Conservation (phyloP, 2,329 filamentous ascomycete species). For the Penicillium sp. region DNA sequence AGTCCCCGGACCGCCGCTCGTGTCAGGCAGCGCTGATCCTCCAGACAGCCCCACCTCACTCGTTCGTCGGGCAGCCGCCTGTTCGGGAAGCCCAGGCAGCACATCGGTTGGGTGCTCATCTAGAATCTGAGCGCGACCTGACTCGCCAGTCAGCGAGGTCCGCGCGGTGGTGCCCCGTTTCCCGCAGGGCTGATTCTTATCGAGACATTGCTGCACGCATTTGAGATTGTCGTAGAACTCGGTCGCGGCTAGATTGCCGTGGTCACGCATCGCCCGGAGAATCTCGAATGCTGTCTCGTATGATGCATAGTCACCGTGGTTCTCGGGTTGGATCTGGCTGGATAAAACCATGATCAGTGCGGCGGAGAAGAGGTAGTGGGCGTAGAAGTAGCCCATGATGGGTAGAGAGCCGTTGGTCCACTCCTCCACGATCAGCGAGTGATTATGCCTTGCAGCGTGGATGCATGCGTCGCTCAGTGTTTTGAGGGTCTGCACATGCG, state of each 20-base stretch:
- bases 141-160: neutral
- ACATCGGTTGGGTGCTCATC: neutral
- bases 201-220: slow-evolving; percentile 17
- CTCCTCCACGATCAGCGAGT: slow-evolving; percentile 33
- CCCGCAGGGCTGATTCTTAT: neutral
- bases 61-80: neutral
- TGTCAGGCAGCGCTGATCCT: slow-evolving; percentile 6
- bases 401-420: slow-evolving; percentile 38
- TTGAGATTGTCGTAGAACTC: slow-evolving; percentile 33
- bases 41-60: neutral
- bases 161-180: neutral
- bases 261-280: slow-evolving; percentile 28
- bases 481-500: slow-evolving; percentile 26
- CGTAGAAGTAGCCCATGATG: slow-evolving; percentile 38
- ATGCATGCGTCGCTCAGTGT: slow-evolving; percentile 37
- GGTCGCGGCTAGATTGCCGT: slow-evolving; percentile 33
- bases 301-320: slow-evolving; percentile 21
- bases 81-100: neutral
- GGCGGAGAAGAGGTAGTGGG: slow-evolving; percentile 38
- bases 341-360: slow-evolving; percentile 35
- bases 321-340: slow-evolving; percentile 25
- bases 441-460: slow-evolving; percentile 34
- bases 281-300: slow-evolving; percentile 32
- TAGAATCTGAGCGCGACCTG: neutral
- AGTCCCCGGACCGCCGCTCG: neutral